A percentile compares a stretch with the other conserved stretches of the same genome.
Evolutionary conservation across 2,329 filamentous ascomycete species (phyloP).

Genomic region (Cucurbitaria berberidis): DNA sequence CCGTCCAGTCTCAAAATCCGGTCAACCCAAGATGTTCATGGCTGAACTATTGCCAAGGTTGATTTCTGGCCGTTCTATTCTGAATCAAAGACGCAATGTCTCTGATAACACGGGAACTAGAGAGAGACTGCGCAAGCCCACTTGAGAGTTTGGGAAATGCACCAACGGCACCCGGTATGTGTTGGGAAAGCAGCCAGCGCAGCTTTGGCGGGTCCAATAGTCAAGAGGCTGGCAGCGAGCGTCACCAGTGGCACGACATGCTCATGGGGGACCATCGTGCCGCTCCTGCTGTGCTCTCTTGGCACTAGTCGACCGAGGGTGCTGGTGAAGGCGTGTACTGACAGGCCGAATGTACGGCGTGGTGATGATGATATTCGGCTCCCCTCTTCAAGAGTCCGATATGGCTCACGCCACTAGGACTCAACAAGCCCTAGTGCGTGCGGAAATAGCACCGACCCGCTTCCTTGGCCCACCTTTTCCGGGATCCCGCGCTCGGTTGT

Average conservation of each 20-base stretch:
- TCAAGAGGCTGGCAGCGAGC: slow-evolving; percentile 6
- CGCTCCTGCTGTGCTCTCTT: background rate
- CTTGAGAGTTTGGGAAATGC: background rate
- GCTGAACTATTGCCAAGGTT: background rate
- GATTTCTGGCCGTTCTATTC: background rate
- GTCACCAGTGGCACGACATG: slow-evolving; percentile 7
- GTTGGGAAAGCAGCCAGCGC: slow-evolving; percentile 2
- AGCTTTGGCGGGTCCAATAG: slow-evolving; percentile 15
- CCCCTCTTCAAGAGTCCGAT: slow-evolving; percentile 38
- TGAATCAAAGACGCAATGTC: background rate
- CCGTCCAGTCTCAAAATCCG: background rate
- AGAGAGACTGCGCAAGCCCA: background rate
- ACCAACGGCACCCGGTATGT: slow-evolving; percentile 1
- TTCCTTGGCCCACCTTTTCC: slow-evolving; percentile 25
- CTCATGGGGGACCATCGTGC: background rate
- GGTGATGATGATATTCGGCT: slow-evolving; percentile 29
- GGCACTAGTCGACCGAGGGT: background rate
- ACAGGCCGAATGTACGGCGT: slow-evolving; percentile 15
- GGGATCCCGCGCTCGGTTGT: slow-evolving; percentile 17
- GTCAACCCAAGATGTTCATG: background rate
- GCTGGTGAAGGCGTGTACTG: slow-evolving; percentile 2
- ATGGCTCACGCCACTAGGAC: slow-evolving; percentile 19
- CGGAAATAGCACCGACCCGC: slow-evolving; percentile 19
- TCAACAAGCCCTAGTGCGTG: slow-evolving; percentile 12
- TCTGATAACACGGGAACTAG: background rate